Base-by-base conservation (phyloP, 2,329 filamentous ascomycete genomes). In the Diaporthe ampelina region DNA sequence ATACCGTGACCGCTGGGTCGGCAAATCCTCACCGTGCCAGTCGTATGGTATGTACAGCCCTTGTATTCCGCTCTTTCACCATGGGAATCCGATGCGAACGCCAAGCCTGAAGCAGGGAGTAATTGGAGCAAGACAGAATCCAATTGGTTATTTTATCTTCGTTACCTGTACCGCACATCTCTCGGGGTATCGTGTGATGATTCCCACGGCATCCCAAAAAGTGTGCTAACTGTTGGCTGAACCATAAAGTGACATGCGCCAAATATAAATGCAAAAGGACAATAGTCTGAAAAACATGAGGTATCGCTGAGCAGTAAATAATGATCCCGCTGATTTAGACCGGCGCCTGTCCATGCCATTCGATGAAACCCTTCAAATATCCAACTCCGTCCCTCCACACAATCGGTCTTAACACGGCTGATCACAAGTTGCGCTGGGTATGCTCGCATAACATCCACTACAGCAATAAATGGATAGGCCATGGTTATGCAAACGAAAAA, bases 261-360 rank as follows among this genome's bases (percentile, higher is more conserved):
- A 35, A 11, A 24, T 21, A 21, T 19, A 13, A 40, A 2, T 50
- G 15, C 54, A 48, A 26, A 40, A 32, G 26, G 26, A 50, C 24
- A 65, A 65, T 21, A 52, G 19, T n/a, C 32, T 26, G 32, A 54
- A 29, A 54, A 68, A 68, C 10, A 50, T 2, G 21, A 68, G 63
- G 63, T 68, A 68, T 68, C 63, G 24, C 45, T 40, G 32, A 40
- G 59, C 48, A 52, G 32, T 68, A 21, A 54, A 54, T 29, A 40
- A 52, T 40, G 63, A 52, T 54, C 13, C 63, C 48, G 48, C 32
- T 68, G 45, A 19, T 40, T 52, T 29, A 52, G 11, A 68, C 32
- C 5, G 32, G 63, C 63, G 63, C 63, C 63, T 40, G 37, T 21
- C 48, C 32, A 68, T 68, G 63, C 63, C 63, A 54, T 68, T 54